Percentiles rank a stretch among this genome's conserved stretches.
Conservation (phyloP, 352 stramenopile species). For the Phytophthora nicotianae region DNA sequence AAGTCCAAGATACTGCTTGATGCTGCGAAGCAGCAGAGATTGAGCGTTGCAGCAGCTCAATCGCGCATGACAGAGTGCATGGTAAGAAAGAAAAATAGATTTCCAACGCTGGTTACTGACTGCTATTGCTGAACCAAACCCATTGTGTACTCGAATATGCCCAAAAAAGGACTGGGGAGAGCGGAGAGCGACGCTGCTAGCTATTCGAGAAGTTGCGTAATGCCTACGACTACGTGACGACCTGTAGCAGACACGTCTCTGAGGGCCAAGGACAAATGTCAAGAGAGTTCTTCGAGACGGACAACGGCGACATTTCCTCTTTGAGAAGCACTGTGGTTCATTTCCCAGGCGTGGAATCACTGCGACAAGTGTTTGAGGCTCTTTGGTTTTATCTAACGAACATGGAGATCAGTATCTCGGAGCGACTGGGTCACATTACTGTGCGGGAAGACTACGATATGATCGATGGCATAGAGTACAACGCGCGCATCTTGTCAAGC, state of each 20-base stretch:
- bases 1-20: neutral
- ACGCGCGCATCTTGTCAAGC: conserved; percentile 35
- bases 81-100: conserved; percentile 5
- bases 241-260: conserved; percentile 5
- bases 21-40: neutral
- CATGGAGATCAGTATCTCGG: conserved; percentile 53
- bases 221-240: conserved; percentile 19
- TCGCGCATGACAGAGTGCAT: conserved; percentile 23
- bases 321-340: conserved; percentile 6
- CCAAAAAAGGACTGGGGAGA: conserved; percentile 13
- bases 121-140: conserved; percentile 7
- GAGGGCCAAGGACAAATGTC: conserved; percentile 8
- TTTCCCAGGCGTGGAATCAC: conserved; percentile 35
- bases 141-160: conserved; percentile 17
- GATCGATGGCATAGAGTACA: conserved; percentile 21
- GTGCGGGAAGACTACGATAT: conserved; percentile 29
- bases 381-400: conserved; percentile 45
- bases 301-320: conserved; percentile 34
- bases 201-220: conserved; percentile 30
- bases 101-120: neutral
- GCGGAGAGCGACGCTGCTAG: conserved; percentile 3
- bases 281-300: conserved; percentile 26
- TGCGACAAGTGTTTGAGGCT: conserved; percentile 42
- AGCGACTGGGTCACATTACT: conserved; percentile 23
- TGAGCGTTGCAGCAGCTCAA: conserved; percentile 14